These are phyloP conservation scores for Pseudogymnoascus sp. DNA, from an alignment of 2,329 filamentous ascomycete genomes.

Conservation along the genomic window DNA sequence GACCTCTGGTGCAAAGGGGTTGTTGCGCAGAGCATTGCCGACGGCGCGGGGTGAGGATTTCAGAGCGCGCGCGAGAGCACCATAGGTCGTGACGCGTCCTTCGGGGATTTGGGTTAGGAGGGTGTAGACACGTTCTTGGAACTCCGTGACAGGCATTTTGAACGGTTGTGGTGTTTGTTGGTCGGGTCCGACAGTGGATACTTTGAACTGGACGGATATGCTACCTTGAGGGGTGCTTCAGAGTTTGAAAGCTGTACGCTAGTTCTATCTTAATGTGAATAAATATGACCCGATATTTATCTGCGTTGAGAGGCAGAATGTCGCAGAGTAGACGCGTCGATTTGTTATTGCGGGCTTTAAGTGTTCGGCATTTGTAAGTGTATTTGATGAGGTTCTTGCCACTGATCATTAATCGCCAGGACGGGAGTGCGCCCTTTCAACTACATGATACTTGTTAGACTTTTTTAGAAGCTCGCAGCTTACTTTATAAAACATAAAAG, in stretches of 20 bases:
- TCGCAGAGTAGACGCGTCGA: neutral
- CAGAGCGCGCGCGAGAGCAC: constrained; percentile 47
- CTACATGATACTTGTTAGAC: neutral
- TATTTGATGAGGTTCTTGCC: neutral
- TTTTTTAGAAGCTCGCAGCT: too few species aligned
- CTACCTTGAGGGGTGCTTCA: neutral
- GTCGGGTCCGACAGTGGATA: neutral
- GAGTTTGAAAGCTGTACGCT: neutral
- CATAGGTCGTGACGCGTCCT: constrained; percentile 53
- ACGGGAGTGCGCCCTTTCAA: neutral
- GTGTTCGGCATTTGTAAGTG: neutral
- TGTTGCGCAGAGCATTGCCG: constrained; percentile 49
- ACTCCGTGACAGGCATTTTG: neutral
- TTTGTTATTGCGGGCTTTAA: neutral
- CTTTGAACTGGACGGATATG: neutral
- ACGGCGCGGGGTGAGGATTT: constrained; percentile 52
- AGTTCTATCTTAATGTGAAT: neutral
- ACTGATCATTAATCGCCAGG: neutral
- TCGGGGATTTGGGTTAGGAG: constrained; percentile 51
- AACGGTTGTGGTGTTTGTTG: neutral
- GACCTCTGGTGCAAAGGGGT: constrained; percentile 55
- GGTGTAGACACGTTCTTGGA: constrained; percentile 37
- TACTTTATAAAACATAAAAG: too few species aligned
- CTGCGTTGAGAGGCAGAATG: neutral
- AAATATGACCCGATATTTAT: neutral